Evolutionary conservation across 1,284 basidiomycete genomes (phyloP).

Genomic region (Moesziomyces sp.): DNA sequence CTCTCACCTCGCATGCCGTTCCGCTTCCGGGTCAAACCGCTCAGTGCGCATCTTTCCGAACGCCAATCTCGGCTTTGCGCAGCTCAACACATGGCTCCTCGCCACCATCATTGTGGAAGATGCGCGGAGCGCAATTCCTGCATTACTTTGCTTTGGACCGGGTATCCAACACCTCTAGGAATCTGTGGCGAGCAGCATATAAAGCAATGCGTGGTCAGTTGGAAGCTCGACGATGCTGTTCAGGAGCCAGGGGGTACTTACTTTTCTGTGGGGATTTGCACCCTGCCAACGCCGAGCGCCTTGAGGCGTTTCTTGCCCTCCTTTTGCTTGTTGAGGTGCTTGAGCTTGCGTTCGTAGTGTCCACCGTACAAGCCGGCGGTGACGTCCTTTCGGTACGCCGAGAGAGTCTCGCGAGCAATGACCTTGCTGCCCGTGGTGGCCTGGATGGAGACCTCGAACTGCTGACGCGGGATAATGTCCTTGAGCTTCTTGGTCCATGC

Average conservation of each 20-base stretch:
- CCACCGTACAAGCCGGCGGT: conserved; percentile 94
- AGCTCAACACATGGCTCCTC: no score
- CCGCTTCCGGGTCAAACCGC: neutral
- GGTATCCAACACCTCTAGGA: conserved; percentile 41
- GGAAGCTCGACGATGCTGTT: neutral
- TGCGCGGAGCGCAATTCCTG: no score
- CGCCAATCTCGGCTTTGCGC: no score
- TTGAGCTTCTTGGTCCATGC: conserved; percentile 61
- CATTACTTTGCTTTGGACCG: conserved; percentile 34
- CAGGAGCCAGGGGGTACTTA: conserved; percentile 8
- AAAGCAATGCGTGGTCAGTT: neutral
- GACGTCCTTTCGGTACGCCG: conserved; percentile 76
- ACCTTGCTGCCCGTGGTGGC: conserved; percentile 81
- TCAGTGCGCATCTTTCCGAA: no score
- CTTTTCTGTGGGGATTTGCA: conserved; percentile 60
- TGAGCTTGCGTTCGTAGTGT: conserved; percentile 67
- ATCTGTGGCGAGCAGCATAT: conserved; percentile 8
- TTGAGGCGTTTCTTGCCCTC: conserved; percentile 65
- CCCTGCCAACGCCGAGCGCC: conserved; percentile 59
- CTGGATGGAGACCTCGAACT: conserved; percentile 81
- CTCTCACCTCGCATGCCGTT: neutral
- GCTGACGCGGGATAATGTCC: conserved; percentile 78
- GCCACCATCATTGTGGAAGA: no score
- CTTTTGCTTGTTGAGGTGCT: conserved; percentile 64
- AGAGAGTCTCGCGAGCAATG: conserved; percentile 81